Evolutionary conservation across 1,284 basidiomycete genomes (phyloP), one percentile per base, ranked within the genome.

Genomic region (Boletus subluridellus): DNA sequence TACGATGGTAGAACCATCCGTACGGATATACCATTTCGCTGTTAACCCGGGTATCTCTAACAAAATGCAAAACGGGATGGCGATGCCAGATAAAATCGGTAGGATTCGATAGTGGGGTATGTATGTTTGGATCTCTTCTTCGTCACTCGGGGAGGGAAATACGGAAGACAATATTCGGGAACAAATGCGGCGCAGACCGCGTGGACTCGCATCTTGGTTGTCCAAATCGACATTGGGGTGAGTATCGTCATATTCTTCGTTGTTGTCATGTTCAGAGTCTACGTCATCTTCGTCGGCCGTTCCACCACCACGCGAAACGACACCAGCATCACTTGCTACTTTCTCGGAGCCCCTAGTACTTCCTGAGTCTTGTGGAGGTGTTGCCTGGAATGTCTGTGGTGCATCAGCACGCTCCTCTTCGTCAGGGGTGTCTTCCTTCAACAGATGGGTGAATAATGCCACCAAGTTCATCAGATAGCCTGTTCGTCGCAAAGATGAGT

Each of bases 31-130:
- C 89, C 89, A 90, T 42, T 73, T 73, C 57, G 78, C 84, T 0
- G 89, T 92, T 26, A 92, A 70, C 15, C 87, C 87, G 0, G 90
- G 90, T 47, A 93, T 89, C 66, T 90, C 90, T 32, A 94, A 78
- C 21, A 94, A 77, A 59, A 94, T 90, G 15, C 84, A 81, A 66
- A 93, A 90, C 0, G 90, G 90, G 21, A 91, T 84, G 37, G 87
- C 66, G 17, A 90, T 75, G 9, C 90, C 90, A 10, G 85, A 83
- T 24, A 91, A 60, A 54, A 92, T 86, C 0, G 89, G 90, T 5
- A 83, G 75, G 58, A 72, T 73, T 15, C 86, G 83, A 64, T 86
- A 85, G 50, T 76, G 73, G 21, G 79, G 77, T 57, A 64, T 52
- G 49, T 68, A 68, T 37, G 68, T 58, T 52, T 60, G 64, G 1